A percentile compares a stretch with the other conserved stretches of the same genome.
Conservation (phyloP, 495 filamentous ascomycete species). For the Lepraria neglecta region DNA sequence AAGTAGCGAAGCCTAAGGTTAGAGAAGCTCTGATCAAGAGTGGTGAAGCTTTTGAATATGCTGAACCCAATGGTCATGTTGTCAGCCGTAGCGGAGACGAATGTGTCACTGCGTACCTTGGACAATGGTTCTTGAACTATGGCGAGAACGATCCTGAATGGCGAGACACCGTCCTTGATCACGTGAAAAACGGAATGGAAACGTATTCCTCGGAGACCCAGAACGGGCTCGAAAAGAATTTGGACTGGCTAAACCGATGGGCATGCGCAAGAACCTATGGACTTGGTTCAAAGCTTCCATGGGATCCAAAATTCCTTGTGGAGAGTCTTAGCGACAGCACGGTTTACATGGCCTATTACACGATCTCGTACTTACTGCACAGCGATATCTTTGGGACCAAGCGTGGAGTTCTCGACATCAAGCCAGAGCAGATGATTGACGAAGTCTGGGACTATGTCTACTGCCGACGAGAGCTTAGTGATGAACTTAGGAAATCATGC, state of each 20-base stretch:
- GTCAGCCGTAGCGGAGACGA: constrained; percentile 80
- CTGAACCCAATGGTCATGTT: constrained; percentile 85
- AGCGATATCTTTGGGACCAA: constrained; percentile 71
- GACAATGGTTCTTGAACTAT: constrained; percentile 97
- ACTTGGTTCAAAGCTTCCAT: constrained; percentile 90
- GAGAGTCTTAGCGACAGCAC: constrained; percentile 87
- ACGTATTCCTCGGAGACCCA: constrained; percentile 73
- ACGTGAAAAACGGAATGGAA: constrained; percentile 70
- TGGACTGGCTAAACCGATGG: constrained; percentile 93
- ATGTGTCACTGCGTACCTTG: constrained; percentile 86
- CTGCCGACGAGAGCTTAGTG: constrained; percentile 55
- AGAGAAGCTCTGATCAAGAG: constrained; percentile 68
- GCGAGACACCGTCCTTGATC: constrained; percentile 63
- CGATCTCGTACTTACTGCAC: constrained; percentile 82
- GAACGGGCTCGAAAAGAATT: constrained; percentile 73
- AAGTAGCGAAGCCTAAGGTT: constrained; percentile 80
- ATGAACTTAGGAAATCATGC: constrained; percentile 55
- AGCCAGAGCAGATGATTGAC: constrained; percentile 83
- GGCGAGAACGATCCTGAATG: constrained; percentile 76
- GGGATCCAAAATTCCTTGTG: constrained; percentile 87
- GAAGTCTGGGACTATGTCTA: constrained; percentile 97
- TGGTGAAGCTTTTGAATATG: constrained; percentile 82
- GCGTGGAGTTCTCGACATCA: constrained; percentile 59
- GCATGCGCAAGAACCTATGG: constrained; percentile 89
- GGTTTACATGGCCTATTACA: constrained; percentile 97